Conservation (phyloP, 2,329 filamentous ascomycete species). For the Aspergillus jensenii region DNA sequence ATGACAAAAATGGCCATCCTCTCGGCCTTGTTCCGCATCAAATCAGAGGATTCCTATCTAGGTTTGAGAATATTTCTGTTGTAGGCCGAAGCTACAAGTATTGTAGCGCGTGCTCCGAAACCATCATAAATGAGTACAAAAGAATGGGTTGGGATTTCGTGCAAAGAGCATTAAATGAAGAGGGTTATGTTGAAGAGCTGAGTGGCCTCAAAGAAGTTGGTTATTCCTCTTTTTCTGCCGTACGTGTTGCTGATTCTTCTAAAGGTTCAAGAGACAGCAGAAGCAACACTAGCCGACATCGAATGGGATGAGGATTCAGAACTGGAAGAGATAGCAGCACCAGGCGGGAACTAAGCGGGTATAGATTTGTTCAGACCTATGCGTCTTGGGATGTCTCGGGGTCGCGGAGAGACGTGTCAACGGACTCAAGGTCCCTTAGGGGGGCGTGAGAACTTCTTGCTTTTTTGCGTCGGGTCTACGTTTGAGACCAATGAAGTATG, state of each 20-base stretch:
- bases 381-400: not conserved
- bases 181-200: conserved; percentile 63
- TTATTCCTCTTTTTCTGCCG: conserved; percentile 1
- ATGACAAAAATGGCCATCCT: conserved; percentile 43
- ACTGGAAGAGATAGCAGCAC: conserved; percentile 33
- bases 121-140: conserved; percentile 54
- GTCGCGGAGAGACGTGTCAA: not conserved
- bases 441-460: conserved; percentile 45
- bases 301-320: conserved; percentile 47
- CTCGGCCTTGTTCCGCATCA: conserved; percentile 60
- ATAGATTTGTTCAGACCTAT: not conserved
- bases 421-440: not conserved
- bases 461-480: conserved; percentile 54
- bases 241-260: conserved; percentile 20
- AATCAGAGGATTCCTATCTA: conserved; percentile 62
- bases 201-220: conserved; percentile 59
- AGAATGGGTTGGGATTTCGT: conserved; percentile 62
- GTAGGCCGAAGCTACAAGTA: conserved; percentile 59
- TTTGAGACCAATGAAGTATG: conserved; percentile 77
- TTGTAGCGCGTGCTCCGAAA: conserved; percentile 63
- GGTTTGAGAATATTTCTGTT: conserved; percentile 59
- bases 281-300: conserved; percentile 44
- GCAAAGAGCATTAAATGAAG: conserved; percentile 58
- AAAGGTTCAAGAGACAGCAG: conserved; percentile 47
- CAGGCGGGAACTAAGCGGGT: conserved; percentile 12